Evolutionary conservation across 768 basidiomycete genomes (phyloP), one percentile per base, ranked within the genome.

Genomic region (Suillus ampliporus): DNA sequence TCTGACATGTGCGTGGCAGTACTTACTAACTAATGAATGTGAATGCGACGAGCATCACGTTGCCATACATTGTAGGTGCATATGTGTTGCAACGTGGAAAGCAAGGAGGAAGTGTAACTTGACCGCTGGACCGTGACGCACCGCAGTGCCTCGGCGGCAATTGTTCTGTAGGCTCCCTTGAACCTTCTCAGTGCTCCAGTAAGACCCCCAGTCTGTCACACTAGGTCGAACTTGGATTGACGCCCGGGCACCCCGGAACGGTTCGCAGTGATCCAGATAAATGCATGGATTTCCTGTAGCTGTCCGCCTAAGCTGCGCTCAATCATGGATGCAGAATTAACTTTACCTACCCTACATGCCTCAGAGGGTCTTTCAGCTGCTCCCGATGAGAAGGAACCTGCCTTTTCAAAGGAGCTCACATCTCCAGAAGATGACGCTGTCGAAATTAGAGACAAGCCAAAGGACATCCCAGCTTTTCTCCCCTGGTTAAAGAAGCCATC

Each of bases 361-460:
- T 46, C 76, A 62, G 79, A 78, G 69, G 80, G 83, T 21, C 74
- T 77, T 66, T 75, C 79, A 37, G 80, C 75, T 65, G 78, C 76
- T 56, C 76, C 77, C 43, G 79, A 81, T 68, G 84, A 84, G 71
- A 85, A 84, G 76, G 68, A 68, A 35, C 74, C 77, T 51, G 68
- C 79, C 17, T 15, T 37, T 38, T 38, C 53, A 38, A 38, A 54
- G 15, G 37, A 54, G 37, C 37, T 38, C 5, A 5, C 37, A 11
- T 3, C 53, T 17, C 11, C 54, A 28, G 54, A 40, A 19, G 52
- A 23, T 26, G 23, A 23, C 9, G 10, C 19, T 38, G 48, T 50
- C 5, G 28, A 57, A 17, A 53, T 28, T 15, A 43, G 57, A n/a
- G 15, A 44, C 37, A 48, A 23, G 37, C 3, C 50, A 10, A 59